Conservation (phyloP, 345 rosid genomes). For the Arabidopsis thaliana region TAIR10.1 NC_003070.9:899501-900000, state of each 20-base stretch:
- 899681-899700: neutral
- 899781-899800: neutral
- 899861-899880: neutral
- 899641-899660: neutral
- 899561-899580: neutral
- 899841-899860: neutral
- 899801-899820: neutral
- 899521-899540: constrained; percentile 35
- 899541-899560: neutral
- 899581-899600: constrained; percentile 22
- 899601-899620: constrained; percentile 10
- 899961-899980: constrained; percentile 27
- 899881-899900: constrained; percentile 24
- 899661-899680: neutral
- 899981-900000: constrained; percentile 36
- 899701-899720: no score
- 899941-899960: constrained; percentile 34
- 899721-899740: neutral
- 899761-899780: neutral
- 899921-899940: constrained; percentile 18
- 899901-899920: neutral
- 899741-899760: neutral
- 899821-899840: neutral
- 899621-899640: constrained; percentile 7
- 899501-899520: constrained; percentile 17